These are phyloP conservation scores for Pilobolus umbonatus DNA, from an alignment of 192 early-diverging fungal genomes.

Conservation along the genomic window DNA sequence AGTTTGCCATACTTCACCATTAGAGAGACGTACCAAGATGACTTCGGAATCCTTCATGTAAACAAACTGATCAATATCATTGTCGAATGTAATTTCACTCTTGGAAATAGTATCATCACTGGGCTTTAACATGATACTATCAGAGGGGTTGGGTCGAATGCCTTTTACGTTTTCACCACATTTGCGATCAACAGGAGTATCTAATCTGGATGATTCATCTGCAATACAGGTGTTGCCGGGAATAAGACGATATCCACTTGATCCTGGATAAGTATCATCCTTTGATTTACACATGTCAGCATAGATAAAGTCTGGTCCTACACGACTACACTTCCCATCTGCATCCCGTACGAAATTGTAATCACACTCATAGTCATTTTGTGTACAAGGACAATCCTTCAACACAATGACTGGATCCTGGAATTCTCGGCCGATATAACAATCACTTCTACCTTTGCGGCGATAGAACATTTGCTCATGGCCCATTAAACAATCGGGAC, in stretches of 20 bases:
- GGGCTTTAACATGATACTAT: conserved; percentile 24
- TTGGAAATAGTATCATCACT: conserved; percentile 22
- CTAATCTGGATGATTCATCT: conserved; percentile 40
- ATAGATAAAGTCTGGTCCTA: conserved; percentile 51
- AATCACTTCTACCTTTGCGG: conserved; percentile 70
- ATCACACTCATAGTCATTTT: conserved; percentile 93
- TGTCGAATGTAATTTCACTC: conserved; percentile 30
- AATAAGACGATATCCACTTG: conserved; percentile 76
- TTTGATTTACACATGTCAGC: conserved; percentile 56
- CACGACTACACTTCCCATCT: conserved; percentile 55
- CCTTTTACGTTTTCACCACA: conserved; percentile 27
- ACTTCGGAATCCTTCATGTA: conserved; percentile 65
- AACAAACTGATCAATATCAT: conserved; percentile 51
- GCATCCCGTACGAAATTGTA: conserved; percentile 60
- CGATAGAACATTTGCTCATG: conserved; percentile 66
- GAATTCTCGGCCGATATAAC: conserved; percentile 64
- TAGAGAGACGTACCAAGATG: conserved; percentile 54
- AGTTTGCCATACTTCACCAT: conserved; percentile 62
- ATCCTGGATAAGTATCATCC: conserved; percentile 64
- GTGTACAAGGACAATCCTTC: conserved; percentile 69
- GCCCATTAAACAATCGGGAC: conserved; percentile 84
- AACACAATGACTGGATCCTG: conserved; percentile 51
- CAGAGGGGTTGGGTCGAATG: conserved; percentile 2
- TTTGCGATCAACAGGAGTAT: conserved; percentile 46
- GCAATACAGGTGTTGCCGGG: conserved; percentile 76